phyloP scores from a whole-genome alignment of 257 asterid species.

The Euphrasia confusa region DNA sequence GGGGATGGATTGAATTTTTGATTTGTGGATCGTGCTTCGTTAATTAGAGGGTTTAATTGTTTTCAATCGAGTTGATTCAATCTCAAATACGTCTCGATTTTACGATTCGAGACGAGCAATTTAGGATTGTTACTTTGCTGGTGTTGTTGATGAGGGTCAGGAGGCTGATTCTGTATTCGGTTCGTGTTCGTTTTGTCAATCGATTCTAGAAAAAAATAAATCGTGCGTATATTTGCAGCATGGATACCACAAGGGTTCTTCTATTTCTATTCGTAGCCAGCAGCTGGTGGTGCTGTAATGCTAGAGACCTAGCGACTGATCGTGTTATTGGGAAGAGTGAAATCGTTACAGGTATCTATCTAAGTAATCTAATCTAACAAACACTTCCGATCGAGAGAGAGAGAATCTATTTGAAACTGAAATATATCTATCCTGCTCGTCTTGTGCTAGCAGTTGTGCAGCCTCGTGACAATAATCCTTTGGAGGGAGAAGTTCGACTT shows the following conservation, averaged over 20 bases:
- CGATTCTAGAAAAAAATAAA: neutral
- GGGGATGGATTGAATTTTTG: too few species aligned
- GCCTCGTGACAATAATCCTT: slow-evolving; percentile 30
- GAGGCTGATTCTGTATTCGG: slow-evolving; percentile 1
- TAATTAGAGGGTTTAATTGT: too few species aligned
- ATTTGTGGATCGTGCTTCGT: too few species aligned
- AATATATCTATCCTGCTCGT: neutral
- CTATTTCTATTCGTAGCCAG: slow-evolving; percentile 40
- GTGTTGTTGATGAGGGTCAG: slow-evolving; percentile 6
- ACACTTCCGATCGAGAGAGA: neutral
- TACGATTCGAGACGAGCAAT: neutral
- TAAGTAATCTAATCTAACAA: too few species aligned
- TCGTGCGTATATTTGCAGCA: slow-evolving; percentile 38
- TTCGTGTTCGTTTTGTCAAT: neutral
- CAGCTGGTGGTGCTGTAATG: slow-evolving; percentile 52
- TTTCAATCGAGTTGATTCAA: too few species aligned
- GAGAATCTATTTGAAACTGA: slow-evolving; percentile 16
- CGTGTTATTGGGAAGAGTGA: slow-evolving; percentile 12
- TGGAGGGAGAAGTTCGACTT: slow-evolving; percentile 34
- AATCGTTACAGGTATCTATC: slow-evolving; percentile 35
- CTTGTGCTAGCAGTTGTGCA: slow-evolving; percentile 35
- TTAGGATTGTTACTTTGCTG: neutral
- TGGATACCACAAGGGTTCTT: slow-evolving; percentile 56
- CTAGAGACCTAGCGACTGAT: slow-evolving; percentile 49
- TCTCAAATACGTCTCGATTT: neutral